Percentiles rank a stretch among this genome's conserved stretches.
Conservation (phyloP, 2,329 filamentous ascomycete genomes). For the Colletotrichum phormii region DNA sequence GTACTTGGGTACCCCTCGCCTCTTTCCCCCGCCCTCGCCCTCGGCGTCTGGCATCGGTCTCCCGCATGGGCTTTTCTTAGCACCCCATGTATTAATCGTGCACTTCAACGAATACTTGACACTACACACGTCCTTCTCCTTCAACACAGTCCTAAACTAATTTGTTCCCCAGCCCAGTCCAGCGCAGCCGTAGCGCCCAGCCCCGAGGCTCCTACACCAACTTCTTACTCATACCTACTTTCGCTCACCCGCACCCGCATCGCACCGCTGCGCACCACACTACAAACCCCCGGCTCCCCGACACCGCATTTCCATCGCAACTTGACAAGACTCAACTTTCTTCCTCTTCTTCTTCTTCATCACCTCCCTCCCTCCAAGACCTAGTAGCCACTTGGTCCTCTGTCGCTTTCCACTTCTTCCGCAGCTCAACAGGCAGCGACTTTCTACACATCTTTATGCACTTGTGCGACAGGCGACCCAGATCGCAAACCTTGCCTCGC, state of each 20-base stretch:
- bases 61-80: constrained; percentile 31
- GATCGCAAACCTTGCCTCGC: background rate
- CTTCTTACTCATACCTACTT: constrained; percentile 6
- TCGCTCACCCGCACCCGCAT: constrained; percentile 1
- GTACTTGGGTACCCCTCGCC: constrained; percentile 19
- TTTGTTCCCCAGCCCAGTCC: constrained; percentile 32
- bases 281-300: constrained; percentile 26
- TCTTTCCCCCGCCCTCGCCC: constrained; percentile 9
- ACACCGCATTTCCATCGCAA: constrained; percentile 32
- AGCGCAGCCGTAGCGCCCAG: constrained; percentile 23
- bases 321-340: constrained; percentile 22
- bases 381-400: background rate
- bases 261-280: background rate
- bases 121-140: constrained; percentile 4
- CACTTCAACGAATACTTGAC: constrained; percentile 6
- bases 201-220: constrained; percentile 26
- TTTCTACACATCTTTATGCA: background rate
- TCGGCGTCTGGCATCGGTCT: constrained; percentile 18
- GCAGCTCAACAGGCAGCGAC: constrained; percentile 4
- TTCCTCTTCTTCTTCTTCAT: background rate
- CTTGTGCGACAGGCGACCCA: constrained; percentile 7
- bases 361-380: background rate
- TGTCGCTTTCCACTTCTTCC: constrained; percentile 5
- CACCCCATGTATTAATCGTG: constrained; percentile 1
- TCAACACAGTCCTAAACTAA: constrained; percentile 30